Percentiles rank a stretch among this genome's conserved stretches.
phyloP scores from a whole-genome alignment of 1,284 basidiomycete genomes.

The Trichosporon faecale region DNA sequence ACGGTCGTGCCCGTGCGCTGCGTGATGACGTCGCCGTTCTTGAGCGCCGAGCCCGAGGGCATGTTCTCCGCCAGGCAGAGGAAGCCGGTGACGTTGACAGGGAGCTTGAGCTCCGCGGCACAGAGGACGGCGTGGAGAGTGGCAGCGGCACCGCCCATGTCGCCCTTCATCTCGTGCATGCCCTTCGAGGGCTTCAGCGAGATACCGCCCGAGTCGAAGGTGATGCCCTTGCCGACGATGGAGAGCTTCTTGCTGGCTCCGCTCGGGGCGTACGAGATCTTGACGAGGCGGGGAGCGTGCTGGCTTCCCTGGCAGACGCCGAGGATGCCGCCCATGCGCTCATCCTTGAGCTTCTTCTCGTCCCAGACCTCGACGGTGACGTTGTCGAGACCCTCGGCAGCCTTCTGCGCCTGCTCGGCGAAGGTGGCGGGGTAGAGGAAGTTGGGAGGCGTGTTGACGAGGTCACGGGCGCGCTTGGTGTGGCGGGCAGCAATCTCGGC shows the following conservation, averaged over 20 bases:
- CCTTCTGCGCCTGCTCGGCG: conserved; percentile 16
- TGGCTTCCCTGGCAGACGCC: conserved; percentile 22
- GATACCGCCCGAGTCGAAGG: conserved; percentile 26
- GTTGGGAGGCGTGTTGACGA: conserved; percentile 20
- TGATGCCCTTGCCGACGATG: conserved; percentile 26
- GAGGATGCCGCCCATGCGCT: conserved; percentile 17
- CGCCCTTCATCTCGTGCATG: conserved; percentile 28
- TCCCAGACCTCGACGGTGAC: conserved; percentile 24
- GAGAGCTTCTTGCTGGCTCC: conserved; percentile 20
- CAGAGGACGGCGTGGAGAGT: conserved; percentile 23
- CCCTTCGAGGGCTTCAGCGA: conserved; percentile 23
- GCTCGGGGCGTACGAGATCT: conserved; percentile 18
- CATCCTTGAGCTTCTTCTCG: conserved; percentile 17
- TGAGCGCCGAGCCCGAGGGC: conserved; percentile 22
- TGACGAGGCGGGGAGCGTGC: conserved; percentile 21
- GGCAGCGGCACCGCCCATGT: conserved; percentile 26
- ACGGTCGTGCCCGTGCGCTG: conserved; percentile 23
- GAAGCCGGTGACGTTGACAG: conserved; percentile 22
- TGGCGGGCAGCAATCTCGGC: conserved; percentile 21
- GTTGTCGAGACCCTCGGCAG: conserved; percentile 10
- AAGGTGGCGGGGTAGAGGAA: conserved; percentile 21
- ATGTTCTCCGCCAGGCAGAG: conserved; percentile 27
- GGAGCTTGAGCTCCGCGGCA: conserved; percentile 22
- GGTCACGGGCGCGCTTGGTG: conserved; percentile 22
- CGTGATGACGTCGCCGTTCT: conserved; percentile 24